Evolutionary conservation across 345 rosid species (phyloP), one percentile per base, ranked within the genome.

Genomic region (Diplotaxis tenuifolia): DNA sequence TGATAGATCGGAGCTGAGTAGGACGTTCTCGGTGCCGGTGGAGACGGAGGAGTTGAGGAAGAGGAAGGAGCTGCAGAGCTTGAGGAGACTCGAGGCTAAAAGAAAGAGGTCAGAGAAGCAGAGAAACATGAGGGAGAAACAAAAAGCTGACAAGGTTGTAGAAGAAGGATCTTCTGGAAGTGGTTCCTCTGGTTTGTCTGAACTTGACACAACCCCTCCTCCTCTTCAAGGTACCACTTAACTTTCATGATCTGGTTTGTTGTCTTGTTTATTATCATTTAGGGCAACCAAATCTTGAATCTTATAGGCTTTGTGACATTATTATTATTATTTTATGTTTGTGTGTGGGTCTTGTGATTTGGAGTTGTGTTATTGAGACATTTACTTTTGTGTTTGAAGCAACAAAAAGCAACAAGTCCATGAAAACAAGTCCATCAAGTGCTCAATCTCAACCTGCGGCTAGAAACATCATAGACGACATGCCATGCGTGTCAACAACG

Each of bases 401-500:
- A 78, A 80, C 50, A 58, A 78, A 60, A 60, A 84, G 66, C 72
- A 86, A 68, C 72, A 86, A 75, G 62, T 27, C 73, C 25, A 22
- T 52, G 3, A 87, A 81, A 67, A 75, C 82, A 73, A 84, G 90
- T 63, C 88, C 89, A 27, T 55, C 85, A 7, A 78, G 74, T 28
- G 71, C 63, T 5, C 86, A 83, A 20, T 78, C 85, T 28, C 29
- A 16, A 15, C 53, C 55, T 1, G 62, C 36, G 12, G 40, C n/a
- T 45, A 74, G 78, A 18, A 83, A 80, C 71, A 82, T 89, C 1
- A 56, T 86, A 58, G 88, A 85, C 70, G 89, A 87, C n/a, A 90
- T 93, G 98, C 97, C 98, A 2, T 78, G 89, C 49, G 97, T 93
- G 68, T 87, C 93, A 0, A 86, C 97, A 0, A 83, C 56, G 76